Base-by-base conservation (phyloP, 2,329 filamentous ascomycete genomes). In the Tricladium varicosporioides region DNA sequence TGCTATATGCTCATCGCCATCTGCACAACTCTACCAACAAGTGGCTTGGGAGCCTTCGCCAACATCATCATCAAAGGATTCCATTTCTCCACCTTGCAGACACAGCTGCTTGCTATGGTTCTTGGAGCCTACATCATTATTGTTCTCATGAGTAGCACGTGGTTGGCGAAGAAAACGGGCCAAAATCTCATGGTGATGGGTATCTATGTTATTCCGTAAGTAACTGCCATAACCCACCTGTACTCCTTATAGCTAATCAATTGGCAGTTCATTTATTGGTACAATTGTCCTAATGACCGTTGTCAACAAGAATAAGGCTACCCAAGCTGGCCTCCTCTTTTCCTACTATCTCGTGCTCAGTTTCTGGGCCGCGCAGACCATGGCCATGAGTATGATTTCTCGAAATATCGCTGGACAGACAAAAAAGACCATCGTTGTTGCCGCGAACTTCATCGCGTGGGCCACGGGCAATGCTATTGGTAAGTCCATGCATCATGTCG, bases 341-440 rank as follows among this genome's bases (percentile, higher is more conserved):
- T 82, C 79, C 66, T 92, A 91, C 76, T 92, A 91, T 73, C 86
- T 91, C 60, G 86, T 84, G 0, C 78, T 91, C 15, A 89, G 85
- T 5, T 92, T 92, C 79, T 91, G 87, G 87, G 85, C 87, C 0
- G 87, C 86, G 0, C 83, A 88, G 65, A 87, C 84, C 1, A 75
- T 90, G 11, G 76, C 80, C 7, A 78, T 91, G 64, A 86, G 84
- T 13, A 80, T 91, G 72, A 78, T 76, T 2, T 73, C 78, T 2
- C 77, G 78, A 57, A 83, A 82, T 65, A 70, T 80, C 47, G 76
- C 75, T 5, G 80, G 79, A 5, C 74, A 75, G 18, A 82, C 80
- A 4, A 82, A 82, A 69, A 76, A 79, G 22, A 75, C 78, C 10
- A 78, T 80, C 51, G 78, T 78, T 2, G 73, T 75, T 9, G 77